Evolutionary conservation across 75 land plant genomes (phyloP).

Genomic region (Adiantum capillusveneris): DNA sequence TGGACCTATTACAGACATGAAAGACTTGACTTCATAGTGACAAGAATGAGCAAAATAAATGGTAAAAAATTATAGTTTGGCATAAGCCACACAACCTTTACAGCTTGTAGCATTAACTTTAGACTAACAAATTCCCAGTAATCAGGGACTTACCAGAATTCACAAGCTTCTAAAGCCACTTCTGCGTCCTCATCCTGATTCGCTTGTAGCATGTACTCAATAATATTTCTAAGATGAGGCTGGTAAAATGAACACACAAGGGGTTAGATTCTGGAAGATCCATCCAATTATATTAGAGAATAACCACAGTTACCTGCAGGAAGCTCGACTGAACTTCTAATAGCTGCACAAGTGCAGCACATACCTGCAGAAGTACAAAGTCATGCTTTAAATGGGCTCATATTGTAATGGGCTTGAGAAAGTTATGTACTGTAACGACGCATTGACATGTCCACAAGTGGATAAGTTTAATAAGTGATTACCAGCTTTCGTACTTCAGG

Average conservation of each 20-base stretch:
- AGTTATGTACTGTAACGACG: too few species aligned
- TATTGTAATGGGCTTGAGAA: too few species aligned
- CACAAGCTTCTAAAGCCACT: slow-evolving; percentile 94
- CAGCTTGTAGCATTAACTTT: too few species aligned
- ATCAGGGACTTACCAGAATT: slow-evolving; percentile 68
- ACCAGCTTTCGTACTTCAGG: slow-evolving; percentile 96
- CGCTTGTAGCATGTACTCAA: slow-evolving; percentile 91
- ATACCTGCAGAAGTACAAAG: slow-evolving; percentile 81
- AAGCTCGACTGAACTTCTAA: slow-evolving; percentile 70
- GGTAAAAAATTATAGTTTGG: too few species aligned
- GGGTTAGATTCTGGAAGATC: too few species aligned
- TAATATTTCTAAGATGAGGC: slow-evolving; percentile 86
- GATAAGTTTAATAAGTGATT: neutral
- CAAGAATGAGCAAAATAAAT: neutral
- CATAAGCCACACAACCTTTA: too few species aligned
- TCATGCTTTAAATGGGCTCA: too few species aligned
- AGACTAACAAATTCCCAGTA: neutral
- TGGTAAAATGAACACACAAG: slow-evolving; percentile 18
- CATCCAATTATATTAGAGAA: too few species aligned
- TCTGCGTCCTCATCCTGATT: slow-evolving; percentile 82
- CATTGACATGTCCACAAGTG: neutral
- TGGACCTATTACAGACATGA: slow-evolving; percentile 66
- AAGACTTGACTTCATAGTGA: neutral
- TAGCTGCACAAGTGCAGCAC: slow-evolving; percentile 79
- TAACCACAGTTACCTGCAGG: slow-evolving; percentile 74